Base-by-base conservation (phyloP, 2,329 filamentous ascomycete genomes). In the Aspergillus melleus region DNA sequence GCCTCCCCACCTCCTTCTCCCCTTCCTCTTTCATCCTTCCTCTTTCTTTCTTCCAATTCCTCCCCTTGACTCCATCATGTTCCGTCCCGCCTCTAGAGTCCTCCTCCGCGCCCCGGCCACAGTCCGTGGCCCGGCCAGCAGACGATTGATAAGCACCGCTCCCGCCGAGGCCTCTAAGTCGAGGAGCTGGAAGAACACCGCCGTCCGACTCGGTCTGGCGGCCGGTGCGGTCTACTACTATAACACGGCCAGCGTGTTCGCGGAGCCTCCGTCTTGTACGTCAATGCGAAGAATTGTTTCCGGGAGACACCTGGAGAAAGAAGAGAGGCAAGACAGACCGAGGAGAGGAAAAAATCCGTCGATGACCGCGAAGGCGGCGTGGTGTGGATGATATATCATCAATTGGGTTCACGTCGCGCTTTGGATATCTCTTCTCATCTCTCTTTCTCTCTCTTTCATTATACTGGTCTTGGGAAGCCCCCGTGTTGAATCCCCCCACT, bases 151-250 rank as follows among this genome's bases (percentile, higher is more conserved):
- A 70, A 88, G 81, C 79, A 85, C 83, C 66, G 80, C 68, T 61
- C 68, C 73, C 55, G 80, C 89, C 3, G 82, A 86, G 65, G 80
- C 86, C 71, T 80, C 86, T 71, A 90, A 87, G 79, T 86, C 86
- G 69, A 82, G 91, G 74, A 90, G 88, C 74, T 96, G 91, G 90
- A 96, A 93, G 84, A 89, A 87, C 75, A 83, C 87, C 54, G 83
- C 83, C 4, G 74, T 86, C 69, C 85, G 94, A 80, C 89, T 92
- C 86, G 91, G 87, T 65, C 73, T 95, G 58, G 93, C 91, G 0
- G 83, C 81, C 60, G 91, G 84, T 20, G 87, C 89, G 50, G 80
- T 98, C 53, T 99, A 98, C 80, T 97, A 91, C 78, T 99, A 98
- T 77, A 96, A 92, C 81, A 97, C 92, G 8, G 94, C 89, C 71